phyloP scores from a whole-genome alignment of 2,329 filamentous ascomycete genomes.

The Huntiella omanensis region DNA sequence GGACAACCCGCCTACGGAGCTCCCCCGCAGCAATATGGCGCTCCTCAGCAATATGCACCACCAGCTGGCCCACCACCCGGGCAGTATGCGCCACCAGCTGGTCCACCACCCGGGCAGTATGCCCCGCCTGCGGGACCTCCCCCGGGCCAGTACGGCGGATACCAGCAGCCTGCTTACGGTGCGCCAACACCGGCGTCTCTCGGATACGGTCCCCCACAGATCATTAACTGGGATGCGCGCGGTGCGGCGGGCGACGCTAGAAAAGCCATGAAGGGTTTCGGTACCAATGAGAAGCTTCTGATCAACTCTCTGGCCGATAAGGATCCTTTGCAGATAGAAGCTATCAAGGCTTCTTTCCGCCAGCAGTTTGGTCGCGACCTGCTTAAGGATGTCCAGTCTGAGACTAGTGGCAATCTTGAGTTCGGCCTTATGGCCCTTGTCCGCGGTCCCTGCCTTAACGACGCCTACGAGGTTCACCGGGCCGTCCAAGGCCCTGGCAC shows the following conservation, averaged over 20 bases:
- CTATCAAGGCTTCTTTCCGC: conserved; percentile 48
- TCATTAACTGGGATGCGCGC: conserved; percentile 48
- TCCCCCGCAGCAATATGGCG: conserved; percentile 10
- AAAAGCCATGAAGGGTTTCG: conserved; percentile 82
- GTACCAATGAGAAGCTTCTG: conserved; percentile 65
- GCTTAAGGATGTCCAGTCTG: conserved; percentile 55
- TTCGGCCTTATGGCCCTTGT: conserved; percentile 56
- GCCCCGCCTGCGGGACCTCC: conserved; percentile 18
- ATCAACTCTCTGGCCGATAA: conserved; percentile 52
- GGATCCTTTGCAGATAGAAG: conserved; percentile 59
- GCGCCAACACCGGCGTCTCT: conserved; percentile 47
- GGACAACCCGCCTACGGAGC: not conserved
- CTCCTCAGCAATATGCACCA: conserved; percentile 13
- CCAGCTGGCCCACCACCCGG: conserved; percentile 15
- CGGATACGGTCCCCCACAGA: conserved; percentile 57
- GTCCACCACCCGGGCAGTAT: conserved; percentile 13
- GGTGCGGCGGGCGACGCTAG: conserved; percentile 53
- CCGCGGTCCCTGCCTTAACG: conserved; percentile 60
- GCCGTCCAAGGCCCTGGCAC: conserved; percentile 68
- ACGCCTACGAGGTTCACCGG: conserved; percentile 50
- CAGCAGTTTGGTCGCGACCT: conserved; percentile 47
- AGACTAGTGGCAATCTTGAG: conserved; percentile 58
- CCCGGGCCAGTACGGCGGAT: conserved; percentile 10
- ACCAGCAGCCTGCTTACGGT: conserved; percentile 15
- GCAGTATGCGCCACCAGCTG: conserved; percentile 17